Conservation (phyloP, 2,329 filamentous ascomycete species). For the Epichloe sp. region DNA sequence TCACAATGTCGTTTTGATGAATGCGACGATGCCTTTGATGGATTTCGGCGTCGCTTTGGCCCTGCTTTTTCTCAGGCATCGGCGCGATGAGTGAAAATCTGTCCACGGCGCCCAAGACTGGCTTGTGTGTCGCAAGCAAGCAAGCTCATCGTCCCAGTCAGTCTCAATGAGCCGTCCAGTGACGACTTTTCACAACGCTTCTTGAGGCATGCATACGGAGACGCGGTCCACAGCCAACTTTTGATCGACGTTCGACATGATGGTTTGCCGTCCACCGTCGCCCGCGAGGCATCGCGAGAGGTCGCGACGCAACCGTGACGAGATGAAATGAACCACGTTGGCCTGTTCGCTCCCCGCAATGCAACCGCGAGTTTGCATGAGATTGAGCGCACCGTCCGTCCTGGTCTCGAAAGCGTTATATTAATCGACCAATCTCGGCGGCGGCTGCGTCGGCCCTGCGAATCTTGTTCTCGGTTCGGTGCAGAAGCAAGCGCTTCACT, state of each 20-base stretch:
- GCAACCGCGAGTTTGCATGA: background rate
- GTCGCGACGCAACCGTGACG: background rate
- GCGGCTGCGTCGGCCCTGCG: background rate
- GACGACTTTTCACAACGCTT: conserved; percentile 2
- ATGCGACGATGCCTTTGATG: conserved; percentile 1
- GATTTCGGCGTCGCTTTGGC: background rate
- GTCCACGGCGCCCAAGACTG: background rate
- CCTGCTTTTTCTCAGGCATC: background rate
- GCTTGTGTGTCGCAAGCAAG: background rate
- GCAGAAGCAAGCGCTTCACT: background rate
- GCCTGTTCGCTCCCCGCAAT: background rate
- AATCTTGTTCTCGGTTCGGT: background rate
- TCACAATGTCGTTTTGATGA: conserved; percentile 10
- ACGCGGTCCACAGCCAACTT: background rate
- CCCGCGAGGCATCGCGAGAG: background rate
- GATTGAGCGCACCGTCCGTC: background rate
- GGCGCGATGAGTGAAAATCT: background rate
- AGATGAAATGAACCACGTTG: background rate
- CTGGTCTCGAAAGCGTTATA: too few relatives aligned
- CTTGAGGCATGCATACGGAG: background rate
- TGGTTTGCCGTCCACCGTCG: background rate
- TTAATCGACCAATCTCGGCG: background rate
- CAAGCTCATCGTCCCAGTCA: background rate
- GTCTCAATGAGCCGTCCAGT: background rate
- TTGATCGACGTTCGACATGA: background rate